Percentiles rank a stretch among this genome's conserved stretches.
phyloP scores from a whole-genome alignment of 345 rosid genomes.

The Aquilaria sinensis region DNA sequence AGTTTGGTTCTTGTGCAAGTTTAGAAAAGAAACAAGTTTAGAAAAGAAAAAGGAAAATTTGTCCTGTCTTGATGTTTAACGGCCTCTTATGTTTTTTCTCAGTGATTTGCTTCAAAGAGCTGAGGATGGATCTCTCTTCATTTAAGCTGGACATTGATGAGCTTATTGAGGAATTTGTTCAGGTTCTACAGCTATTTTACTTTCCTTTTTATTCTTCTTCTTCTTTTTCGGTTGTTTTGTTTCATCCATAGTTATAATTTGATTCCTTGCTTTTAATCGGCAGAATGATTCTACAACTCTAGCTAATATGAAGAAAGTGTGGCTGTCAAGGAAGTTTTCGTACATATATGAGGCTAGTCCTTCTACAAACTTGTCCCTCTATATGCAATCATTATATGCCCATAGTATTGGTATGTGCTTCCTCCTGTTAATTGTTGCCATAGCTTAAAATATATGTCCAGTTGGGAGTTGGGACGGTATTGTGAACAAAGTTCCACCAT shows the following conservation, averaged over 20 bases:
- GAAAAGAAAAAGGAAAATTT: no score
- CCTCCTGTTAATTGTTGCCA: not conserved
- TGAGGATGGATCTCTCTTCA: conserved; percentile 30
- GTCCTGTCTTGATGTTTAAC: no score
- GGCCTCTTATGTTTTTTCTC: no score
- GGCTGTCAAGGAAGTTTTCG: conserved; percentile 56
- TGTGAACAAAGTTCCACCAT: no score
- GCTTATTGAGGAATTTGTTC: conserved; percentile 42
- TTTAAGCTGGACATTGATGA: conserved; percentile 62
- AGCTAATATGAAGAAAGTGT: conserved; percentile 56
- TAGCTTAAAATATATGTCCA: no score
- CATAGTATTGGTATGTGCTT: conserved; percentile 38
- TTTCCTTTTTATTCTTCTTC: not conserved
- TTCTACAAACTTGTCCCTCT: conserved; percentile 36
- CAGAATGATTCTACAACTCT: conserved; percentile 40
- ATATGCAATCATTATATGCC: conserved; percentile 68
- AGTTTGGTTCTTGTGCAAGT: no score
- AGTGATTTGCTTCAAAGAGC: not conserved
- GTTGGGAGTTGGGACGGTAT: no score
- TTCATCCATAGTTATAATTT: not conserved
- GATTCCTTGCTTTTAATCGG: conserved; percentile 5
- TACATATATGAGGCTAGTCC: conserved; percentile 54
- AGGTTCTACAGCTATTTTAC: conserved; percentile 21
- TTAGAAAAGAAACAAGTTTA: no score
- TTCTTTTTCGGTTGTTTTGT: not conserved